Evolutionary conservation across 176 grass and related monocot species (phyloP).

Genomic region (Eragrostis nindensis): DNA sequence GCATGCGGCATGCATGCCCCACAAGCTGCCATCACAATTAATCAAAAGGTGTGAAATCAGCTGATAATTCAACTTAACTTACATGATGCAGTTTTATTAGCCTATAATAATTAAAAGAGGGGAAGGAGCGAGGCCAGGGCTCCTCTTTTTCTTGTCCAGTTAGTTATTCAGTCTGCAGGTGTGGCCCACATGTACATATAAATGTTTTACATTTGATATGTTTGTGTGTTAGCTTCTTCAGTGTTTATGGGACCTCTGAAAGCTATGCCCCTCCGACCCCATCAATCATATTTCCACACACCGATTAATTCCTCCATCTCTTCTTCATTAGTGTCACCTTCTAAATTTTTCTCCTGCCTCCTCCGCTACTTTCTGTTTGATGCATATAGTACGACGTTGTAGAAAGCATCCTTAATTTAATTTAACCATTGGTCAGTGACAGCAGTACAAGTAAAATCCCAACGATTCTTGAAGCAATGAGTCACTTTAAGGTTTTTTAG

Average conservation of each 20-base stretch:
- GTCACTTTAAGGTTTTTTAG: not conserved
- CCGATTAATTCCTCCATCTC: not conserved
- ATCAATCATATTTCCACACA: constrained; percentile 41
- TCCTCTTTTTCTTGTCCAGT: constrained; percentile 26
- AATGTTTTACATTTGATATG: not conserved
- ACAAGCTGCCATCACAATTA: constrained; percentile 29
- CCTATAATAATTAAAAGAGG: constrained; percentile 8
- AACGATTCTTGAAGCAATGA: not conserved
- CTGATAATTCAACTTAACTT: constrained; percentile 25
- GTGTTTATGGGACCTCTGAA: constrained; percentile 46
- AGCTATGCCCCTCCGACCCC: constrained; percentile 55
- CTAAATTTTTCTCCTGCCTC: not conserved
- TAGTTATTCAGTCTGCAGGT: constrained; percentile 45
- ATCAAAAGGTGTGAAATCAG: constrained; percentile 10
- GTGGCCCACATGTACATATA: constrained; percentile 24
- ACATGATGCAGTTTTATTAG: constrained; percentile 13
- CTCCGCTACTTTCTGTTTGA: not conserved
- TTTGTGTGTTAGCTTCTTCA: constrained; percentile 33
- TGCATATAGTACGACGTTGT: not conserved
- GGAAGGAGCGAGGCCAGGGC: not conserved
- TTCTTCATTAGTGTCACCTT: constrained; percentile 12
- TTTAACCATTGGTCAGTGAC: not conserved
- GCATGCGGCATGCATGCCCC: not conserved
- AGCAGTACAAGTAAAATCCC: not conserved
- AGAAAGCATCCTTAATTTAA: not conserved